Conservation (phyloP, 768 basidiomycete genomes). For the Pulveroboletus sp. region DNA sequence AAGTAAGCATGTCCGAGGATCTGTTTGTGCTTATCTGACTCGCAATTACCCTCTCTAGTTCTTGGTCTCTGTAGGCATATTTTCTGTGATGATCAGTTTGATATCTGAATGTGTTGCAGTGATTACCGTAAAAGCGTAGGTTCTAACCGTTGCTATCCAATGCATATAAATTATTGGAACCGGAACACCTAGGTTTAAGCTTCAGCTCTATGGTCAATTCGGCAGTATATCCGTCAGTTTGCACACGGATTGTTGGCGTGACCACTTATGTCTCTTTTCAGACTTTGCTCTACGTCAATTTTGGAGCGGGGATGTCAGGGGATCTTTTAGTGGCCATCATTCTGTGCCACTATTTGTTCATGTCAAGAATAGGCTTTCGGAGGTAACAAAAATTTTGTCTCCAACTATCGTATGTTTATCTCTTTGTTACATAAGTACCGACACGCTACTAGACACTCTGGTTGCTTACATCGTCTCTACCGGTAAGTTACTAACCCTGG, state of each 20-base stretch:
- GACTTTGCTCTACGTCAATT: conserved; percentile 48
- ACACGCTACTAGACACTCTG: conserved; percentile 42
- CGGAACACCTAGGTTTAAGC: conserved; percentile 31
- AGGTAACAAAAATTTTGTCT: conserved; percentile 28
- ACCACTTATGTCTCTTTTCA: conserved; percentile 20
- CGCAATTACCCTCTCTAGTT: background rate
- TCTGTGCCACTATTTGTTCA: conserved; percentile 44
- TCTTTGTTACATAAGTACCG: conserved; percentile 35
- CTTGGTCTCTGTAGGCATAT: conserved; percentile 8
- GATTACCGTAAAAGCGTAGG: conserved; percentile 49
- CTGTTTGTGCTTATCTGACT: background rate
- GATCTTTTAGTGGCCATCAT: conserved; percentile 49
- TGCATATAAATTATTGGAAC: background rate
- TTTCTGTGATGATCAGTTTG: background rate
- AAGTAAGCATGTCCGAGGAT: conserved; percentile 31
- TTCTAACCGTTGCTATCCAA: background rate
- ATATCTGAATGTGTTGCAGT: conserved; percentile 27
- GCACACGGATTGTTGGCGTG: background rate
- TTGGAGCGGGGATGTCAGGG: conserved; percentile 43
- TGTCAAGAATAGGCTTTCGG: conserved; percentile 46
- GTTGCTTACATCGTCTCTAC: conserved; percentile 52
- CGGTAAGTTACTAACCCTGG: conserved; percentile 27
- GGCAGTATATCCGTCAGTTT: conserved; percentile 36
- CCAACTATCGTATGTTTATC: background rate
- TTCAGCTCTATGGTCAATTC: conserved; percentile 35